Conservation (phyloP, 768 basidiomycete genomes). For the Trametes meyenii region DNA sequence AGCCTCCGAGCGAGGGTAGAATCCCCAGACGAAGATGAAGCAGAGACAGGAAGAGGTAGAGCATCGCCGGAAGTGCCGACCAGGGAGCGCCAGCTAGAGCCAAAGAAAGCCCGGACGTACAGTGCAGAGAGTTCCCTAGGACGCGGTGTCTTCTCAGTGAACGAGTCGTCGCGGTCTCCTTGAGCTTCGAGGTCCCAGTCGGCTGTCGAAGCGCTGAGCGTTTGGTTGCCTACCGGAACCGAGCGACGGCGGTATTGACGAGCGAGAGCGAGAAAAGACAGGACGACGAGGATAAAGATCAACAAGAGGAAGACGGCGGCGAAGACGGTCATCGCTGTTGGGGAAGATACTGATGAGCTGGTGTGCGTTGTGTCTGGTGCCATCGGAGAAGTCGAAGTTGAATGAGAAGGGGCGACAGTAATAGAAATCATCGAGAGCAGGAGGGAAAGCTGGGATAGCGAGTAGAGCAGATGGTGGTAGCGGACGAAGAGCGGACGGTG, state of each 20-base stretch:
- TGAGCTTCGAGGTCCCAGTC: neutral
- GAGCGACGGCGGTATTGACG: neutral
- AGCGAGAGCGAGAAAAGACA: neutral
- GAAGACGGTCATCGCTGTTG: neutral
- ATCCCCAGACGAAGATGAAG: no score
- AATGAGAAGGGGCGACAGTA: no score
- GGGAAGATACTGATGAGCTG: neutral
- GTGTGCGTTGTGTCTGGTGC: no score
- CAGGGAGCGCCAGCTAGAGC: no score
- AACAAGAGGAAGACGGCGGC: constrained; percentile 6
- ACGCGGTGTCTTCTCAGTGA: no score
- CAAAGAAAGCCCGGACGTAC: no score
- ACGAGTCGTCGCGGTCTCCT: neutral
- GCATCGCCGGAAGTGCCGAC: no score
- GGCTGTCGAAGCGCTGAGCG: neutral
- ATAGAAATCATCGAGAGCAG: no score
- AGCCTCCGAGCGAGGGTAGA: no score
- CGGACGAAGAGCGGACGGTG: neutral
- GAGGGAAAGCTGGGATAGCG: neutral
- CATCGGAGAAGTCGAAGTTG: no score
- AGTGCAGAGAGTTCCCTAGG: no score
- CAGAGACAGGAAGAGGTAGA: no score
- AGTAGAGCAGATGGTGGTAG: neutral
- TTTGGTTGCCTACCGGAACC: neutral
- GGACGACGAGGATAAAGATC: constrained; percentile 3